A percentile compares a stretch with the other conserved stretches of the same genome.
phyloP scores from a whole-genome alignment of 345 rosid genomes.

The Eutrema heterophyllum region DNA sequence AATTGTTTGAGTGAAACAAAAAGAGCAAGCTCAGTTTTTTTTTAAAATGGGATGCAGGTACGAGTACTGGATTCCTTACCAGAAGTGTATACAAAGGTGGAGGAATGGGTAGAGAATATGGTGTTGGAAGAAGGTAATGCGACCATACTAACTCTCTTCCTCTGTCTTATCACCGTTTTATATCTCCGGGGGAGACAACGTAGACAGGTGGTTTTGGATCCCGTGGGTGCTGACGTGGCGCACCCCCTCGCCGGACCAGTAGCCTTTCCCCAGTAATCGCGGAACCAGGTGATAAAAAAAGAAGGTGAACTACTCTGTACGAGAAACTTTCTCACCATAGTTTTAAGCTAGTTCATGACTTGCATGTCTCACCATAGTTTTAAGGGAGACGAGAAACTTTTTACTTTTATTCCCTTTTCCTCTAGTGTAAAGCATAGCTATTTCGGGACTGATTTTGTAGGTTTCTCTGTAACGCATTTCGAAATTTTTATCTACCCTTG shows the following conservation, averaged over 20 bases:
- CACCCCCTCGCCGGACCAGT: conserved; percentile 12
- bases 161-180: conserved; percentile 66
- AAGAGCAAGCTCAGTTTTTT: neutral
- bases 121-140: conserved; percentile 91
- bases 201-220: conserved; percentile 34
- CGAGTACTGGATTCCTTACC: conserved; percentile 67
- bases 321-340: neutral
- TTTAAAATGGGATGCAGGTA: conserved; percentile 34
- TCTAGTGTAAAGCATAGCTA: neutral
- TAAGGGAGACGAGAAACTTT: neutral
- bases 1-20: neutral
- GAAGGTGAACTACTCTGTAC: neutral
- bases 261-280: neutral
- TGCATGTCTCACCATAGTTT: neutral
- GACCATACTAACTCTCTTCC: conserved; percentile 68
- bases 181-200: conserved; percentile 68
- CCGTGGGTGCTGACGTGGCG: neutral
- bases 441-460: neutral
- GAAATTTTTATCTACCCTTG: neutral
- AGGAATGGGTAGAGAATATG: conserved; percentile 76
- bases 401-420: neutral
- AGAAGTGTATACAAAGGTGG: conserved; percentile 65
- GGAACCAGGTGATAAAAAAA: neutral
- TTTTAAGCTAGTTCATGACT: no score
- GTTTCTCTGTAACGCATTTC: neutral